Conservation (phyloP, 495 filamentous ascomycete species). For the Podospora pseudoanserina region DNA sequence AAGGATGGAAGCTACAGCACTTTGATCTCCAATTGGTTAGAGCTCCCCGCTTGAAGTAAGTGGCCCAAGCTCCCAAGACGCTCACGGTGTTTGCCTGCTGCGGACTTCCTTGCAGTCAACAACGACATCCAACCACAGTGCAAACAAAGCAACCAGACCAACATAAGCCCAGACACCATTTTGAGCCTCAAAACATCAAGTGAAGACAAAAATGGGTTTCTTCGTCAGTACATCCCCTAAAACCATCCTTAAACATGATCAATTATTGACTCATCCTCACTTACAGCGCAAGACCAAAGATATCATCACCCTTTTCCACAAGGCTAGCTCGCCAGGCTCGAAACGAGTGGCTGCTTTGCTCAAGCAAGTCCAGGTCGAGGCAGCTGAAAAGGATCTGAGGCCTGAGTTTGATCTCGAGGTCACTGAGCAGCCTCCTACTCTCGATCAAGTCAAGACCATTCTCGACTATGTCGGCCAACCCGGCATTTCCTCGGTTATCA, state of each 20-base stretch:
- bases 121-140: not conserved
- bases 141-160: not conserved
- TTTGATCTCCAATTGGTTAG: not conserved
- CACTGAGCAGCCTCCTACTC: constrained; percentile 73
- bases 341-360: constrained; percentile 65
- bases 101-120: not conserved
- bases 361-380: constrained; percentile 66
- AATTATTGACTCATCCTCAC: not conserved
- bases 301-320: constrained; percentile 95
- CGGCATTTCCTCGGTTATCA: constrained; percentile 57
- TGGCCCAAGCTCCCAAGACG: not conserved
- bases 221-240: not conserved
- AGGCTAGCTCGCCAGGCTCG: constrained; percentile 61
- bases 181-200: not conserved
- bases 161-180: constrained; percentile 6
- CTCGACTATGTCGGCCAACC: constrained; percentile 71
- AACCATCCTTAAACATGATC: not conserved
- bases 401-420: constrained; percentile 81
- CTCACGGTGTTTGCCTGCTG: not conserved
- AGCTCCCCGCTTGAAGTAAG: not conserved
- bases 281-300: constrained; percentile 65
- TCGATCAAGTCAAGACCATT: constrained; percentile 81
- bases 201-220: not conserved
- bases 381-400: constrained; percentile 51
- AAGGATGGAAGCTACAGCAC: not conserved